Conservation (phyloP, 352 stramenopile species). For the Aphanomyces stellatus region DNA sequence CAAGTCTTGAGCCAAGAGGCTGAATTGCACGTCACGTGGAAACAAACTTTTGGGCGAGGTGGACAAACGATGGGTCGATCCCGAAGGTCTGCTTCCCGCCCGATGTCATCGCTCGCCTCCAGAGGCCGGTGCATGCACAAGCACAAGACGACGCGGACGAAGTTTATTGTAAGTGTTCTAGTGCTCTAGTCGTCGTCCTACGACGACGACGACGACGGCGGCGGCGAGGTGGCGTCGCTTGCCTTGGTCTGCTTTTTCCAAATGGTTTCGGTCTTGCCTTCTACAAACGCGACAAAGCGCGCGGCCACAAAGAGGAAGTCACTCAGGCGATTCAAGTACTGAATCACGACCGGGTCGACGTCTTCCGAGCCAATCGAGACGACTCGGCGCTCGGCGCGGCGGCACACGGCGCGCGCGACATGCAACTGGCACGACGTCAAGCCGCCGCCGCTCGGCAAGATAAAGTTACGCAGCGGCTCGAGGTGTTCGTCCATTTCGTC, state of each 20-base stretch:
- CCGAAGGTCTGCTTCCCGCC: too few relatives aligned
- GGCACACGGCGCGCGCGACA: conserved; percentile 72
- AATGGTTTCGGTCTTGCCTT: conserved; percentile 67
- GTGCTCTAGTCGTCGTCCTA: too few relatives aligned
- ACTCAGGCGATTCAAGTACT: conserved; percentile 83
- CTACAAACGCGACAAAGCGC: conserved; percentile 45
- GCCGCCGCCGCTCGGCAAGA: conserved; percentile 68
- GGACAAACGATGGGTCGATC: too few relatives aligned
- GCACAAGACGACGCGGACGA: too few relatives aligned
- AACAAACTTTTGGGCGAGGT: too few relatives aligned
- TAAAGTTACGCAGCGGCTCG: conserved; percentile 80
- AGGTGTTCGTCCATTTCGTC: conserved; percentile 81
- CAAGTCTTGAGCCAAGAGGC: too few relatives aligned
- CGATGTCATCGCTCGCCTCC: too few relatives aligned
- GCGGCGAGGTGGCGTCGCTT: neutral
- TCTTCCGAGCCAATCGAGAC: conserved; percentile 59
- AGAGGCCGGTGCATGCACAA: too few relatives aligned
- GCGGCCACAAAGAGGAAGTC: conserved; percentile 85
- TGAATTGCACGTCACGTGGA: too few relatives aligned
- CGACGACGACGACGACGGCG: neutral
- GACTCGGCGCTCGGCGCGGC: conserved; percentile 78
- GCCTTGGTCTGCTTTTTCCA: conserved; percentile 44
- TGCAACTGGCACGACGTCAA: conserved; percentile 80
- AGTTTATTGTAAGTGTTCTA: too few relatives aligned
- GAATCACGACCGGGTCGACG: conserved; percentile 63